These are phyloP conservation scores for Colletotrichum cereale DNA, from an alignment of 2,329 filamentous ascomycete species.

Conservation along the genomic window DNA sequence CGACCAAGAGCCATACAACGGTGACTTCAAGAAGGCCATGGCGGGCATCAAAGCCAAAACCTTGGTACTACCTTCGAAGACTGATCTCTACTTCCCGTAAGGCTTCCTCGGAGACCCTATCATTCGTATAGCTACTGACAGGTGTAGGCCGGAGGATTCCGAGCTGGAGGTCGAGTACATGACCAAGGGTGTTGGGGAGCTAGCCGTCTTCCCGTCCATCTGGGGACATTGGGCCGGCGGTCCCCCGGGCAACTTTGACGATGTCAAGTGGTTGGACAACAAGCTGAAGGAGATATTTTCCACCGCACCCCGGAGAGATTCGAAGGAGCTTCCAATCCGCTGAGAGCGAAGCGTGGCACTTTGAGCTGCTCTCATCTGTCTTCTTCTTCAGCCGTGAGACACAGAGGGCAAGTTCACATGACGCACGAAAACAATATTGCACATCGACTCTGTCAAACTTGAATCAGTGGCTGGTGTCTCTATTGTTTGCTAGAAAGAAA, in stretches of 20 bases:
- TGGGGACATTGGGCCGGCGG: slow-evolving; percentile 70
- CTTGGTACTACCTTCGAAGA: slow-evolving; percentile 77
- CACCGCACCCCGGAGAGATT: not conserved
- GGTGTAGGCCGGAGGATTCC: slow-evolving; percentile 73
- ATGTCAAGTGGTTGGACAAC: slow-evolving; percentile 79
- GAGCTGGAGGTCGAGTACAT: slow-evolving; percentile 75
- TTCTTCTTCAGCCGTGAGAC: slow-evolving; percentile 60
- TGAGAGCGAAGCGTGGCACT: no score
- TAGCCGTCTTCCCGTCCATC: slow-evolving; percentile 55
- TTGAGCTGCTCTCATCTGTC: slow-evolving; percentile 48
- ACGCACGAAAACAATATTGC: slow-evolving; percentile 41
- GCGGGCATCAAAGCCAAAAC: slow-evolving; percentile 78
- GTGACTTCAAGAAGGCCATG: slow-evolving; percentile 75
- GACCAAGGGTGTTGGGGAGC: slow-evolving; percentile 49
- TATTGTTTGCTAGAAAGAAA: slow-evolving; percentile 1
- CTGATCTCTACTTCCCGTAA: slow-evolving; percentile 81
- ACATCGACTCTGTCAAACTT: no score
- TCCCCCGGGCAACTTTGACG: slow-evolving; percentile 77
- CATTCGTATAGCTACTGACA: slow-evolving; percentile 1
- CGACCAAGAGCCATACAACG: slow-evolving; percentile 75
- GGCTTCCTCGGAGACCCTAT: not conserved
- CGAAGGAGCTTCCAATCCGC: no score
- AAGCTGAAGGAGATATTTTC: slow-evolving; percentile 63
- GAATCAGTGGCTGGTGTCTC: not conserved
- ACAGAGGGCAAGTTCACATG: slow-evolving; percentile 57